Conservation (phyloP, 2,329 filamentous ascomycete species). For the Trichoderma aggressivum region DNA sequence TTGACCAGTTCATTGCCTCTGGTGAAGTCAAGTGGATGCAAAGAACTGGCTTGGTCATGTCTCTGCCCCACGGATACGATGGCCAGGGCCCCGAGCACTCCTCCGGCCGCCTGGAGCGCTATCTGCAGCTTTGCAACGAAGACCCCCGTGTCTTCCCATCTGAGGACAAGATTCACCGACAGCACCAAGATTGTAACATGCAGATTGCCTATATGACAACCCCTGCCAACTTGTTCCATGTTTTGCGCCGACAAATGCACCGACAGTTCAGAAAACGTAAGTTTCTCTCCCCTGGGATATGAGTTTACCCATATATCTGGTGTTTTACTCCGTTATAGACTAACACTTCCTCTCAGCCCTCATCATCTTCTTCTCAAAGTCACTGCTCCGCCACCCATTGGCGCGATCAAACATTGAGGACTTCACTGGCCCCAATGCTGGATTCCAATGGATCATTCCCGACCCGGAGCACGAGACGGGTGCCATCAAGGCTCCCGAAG, state of each 20-base stretch:
- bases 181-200: constrained; percentile 99
- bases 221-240: constrained; percentile 93
- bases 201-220: constrained; percentile 98
- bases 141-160: constrained; percentile 91
- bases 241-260: constrained; percentile 95
- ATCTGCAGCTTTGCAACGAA: constrained; percentile 95
- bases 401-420: constrained; percentile 87
- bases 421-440: constrained; percentile 76
- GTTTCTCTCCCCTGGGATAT: constrained; percentile 34
- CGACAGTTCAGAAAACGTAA: constrained; percentile 98
- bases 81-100: constrained; percentile 98
- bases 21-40: constrained; percentile 99
- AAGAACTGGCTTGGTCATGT: constrained; percentile 93
- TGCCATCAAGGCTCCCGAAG: constrained; percentile 71
- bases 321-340: not conserved
- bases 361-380: constrained; percentile 98
- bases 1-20: constrained; percentile 97
- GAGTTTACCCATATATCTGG: not conserved
- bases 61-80: constrained; percentile 94
- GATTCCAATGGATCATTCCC: constrained; percentile 95
- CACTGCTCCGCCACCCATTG: constrained; percentile 87
- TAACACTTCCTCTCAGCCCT: constrained; percentile 57
- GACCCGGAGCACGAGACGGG: constrained; percentile 79
- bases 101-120: constrained; percentile 94
- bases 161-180: constrained; percentile 84